These are phyloP conservation scores for Dictyostelium firmibasis DNA, from an alignment of 78 protist species.

Conservation along the genomic window DNA sequence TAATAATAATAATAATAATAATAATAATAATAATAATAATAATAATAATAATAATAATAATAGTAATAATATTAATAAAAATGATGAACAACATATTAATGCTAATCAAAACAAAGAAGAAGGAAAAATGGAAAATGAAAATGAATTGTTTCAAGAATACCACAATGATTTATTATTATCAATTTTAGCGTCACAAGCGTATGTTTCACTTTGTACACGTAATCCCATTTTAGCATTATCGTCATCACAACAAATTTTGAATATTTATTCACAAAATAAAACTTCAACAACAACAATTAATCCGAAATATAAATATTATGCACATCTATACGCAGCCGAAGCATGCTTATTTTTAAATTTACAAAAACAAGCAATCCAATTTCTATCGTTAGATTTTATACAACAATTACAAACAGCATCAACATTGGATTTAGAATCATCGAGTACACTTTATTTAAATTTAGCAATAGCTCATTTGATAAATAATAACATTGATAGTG, in stretches of 20 bases:
- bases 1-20: neutral
- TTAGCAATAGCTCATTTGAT: conserved; percentile 45
- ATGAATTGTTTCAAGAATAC: neutral
- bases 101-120: neutral
- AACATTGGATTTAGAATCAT: neutral
- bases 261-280: neutral
- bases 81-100: neutral
- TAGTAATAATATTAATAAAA: neutral
- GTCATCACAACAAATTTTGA: neutral
- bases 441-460: conserved; percentile 24
- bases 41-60: neutral
- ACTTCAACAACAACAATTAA: neutral
- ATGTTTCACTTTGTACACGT: conserved; percentile 39
- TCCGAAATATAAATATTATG: conserved; percentile 30
- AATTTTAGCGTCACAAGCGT: conserved; percentile 46
- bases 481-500: conserved; percentile 40
- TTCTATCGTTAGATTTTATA: conserved; percentile 31
- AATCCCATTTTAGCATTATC: conserved; percentile 46
- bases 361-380: conserved; percentile 37
- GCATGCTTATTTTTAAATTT: conserved; percentile 42
- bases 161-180: conserved; percentile 14
- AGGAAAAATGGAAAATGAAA: neutral
- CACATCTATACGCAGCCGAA: conserved; percentile 57
- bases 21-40: neutral
- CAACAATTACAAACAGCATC: neutral